Base-by-base conservation (phyloP, 805 yeast genomes). In the Pichia californica region DNA sequence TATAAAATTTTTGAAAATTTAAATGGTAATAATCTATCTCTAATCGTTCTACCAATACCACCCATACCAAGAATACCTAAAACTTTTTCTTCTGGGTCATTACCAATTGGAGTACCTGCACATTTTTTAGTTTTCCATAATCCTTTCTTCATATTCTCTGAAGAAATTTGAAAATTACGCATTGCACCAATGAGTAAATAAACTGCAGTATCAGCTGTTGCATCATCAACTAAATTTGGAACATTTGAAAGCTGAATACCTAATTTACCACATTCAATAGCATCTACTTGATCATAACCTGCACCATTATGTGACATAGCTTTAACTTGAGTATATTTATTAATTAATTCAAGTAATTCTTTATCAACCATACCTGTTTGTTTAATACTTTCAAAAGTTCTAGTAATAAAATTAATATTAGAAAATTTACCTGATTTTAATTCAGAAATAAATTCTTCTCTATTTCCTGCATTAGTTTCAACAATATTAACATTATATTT, bases 31-130 rank as follows among this genome's bases (percentile, higher is more conserved):
- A 85, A 70, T 53, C 91, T 74, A 51, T 79, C 77, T 42, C 87
- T 72, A 41, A 88, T 79, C 26, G 86, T 84, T 46, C 88, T 76
- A 37, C 96, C 96, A 63, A 88, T 87, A 29, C 95, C 95, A 28
- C 96, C 96, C 76, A 88, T 73, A 14, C 96, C 96, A 41, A 83
- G 68, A 43, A 88, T 79, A 38, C 96, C 96, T 19, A 88, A 81
- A 16, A 71, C 71, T 57, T 82, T 81, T 8, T 86, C 87, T 49
- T 71, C 78, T 15, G 94, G 94, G 55, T 82, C 89, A 55, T 74
- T 74, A 7, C 94, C 95, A 37, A 78, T 63, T 7, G 79, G 73
- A 1, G 81, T 74, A 3, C 81, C 83, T 3, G 68, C 78, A 52
- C 67, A 60, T 48, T 70, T 69, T 14, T 30, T 15, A 3, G 61